phyloP scores from a whole-genome alignment of 23 red algal genomes.

The Agarophyton chilense region DNA sequence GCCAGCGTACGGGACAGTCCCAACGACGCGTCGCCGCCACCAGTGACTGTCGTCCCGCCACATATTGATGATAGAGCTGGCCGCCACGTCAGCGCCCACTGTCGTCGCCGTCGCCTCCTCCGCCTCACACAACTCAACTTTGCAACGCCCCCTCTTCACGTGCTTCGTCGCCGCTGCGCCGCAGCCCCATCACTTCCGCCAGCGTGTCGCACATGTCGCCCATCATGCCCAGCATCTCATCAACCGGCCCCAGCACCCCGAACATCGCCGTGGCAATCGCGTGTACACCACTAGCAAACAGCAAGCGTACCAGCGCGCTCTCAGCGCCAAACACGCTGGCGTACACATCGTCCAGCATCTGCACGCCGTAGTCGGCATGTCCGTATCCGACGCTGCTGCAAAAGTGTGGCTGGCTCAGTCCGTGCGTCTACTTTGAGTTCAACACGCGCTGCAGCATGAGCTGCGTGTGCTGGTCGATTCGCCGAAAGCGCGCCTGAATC shows the following conservation, averaged over 20 bases:
- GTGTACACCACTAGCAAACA: conserved; percentile 83
- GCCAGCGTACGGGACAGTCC: conserved; percentile 54
- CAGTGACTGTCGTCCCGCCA: conserved; percentile 52
- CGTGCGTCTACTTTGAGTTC: conserved; percentile 45
- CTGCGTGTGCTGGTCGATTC: conserved; percentile 60
- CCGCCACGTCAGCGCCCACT: conserved; percentile 81
- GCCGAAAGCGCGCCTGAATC: not conserved
- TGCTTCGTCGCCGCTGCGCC: too few relatives aligned
- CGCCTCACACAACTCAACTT: conserved; percentile 74
- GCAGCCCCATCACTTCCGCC: conserved; percentile 86
- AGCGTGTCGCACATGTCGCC: conserved; percentile 89
- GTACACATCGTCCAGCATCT: conserved; percentile 73
- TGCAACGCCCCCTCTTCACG: too few relatives aligned
- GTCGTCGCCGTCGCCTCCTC: conserved; percentile 58
- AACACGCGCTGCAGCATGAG: conserved; percentile 53
- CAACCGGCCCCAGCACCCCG: conserved; percentile 79
- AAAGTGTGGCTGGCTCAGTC: conserved; percentile 67
- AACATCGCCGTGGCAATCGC: conserved; percentile 82
- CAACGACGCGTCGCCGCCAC: conserved; percentile 81
- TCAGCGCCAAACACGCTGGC: conserved; percentile 77
- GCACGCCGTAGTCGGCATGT: conserved; percentile 77
- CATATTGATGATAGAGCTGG: conserved; percentile 92
- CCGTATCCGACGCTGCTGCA: conserved; percentile 77
- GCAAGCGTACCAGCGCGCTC: conserved; percentile 77
- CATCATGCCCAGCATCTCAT: conserved; percentile 77